Evolutionary conservation across 1,284 basidiomycete species (phyloP).

Genomic region (Ustilago esculenta): DNA sequence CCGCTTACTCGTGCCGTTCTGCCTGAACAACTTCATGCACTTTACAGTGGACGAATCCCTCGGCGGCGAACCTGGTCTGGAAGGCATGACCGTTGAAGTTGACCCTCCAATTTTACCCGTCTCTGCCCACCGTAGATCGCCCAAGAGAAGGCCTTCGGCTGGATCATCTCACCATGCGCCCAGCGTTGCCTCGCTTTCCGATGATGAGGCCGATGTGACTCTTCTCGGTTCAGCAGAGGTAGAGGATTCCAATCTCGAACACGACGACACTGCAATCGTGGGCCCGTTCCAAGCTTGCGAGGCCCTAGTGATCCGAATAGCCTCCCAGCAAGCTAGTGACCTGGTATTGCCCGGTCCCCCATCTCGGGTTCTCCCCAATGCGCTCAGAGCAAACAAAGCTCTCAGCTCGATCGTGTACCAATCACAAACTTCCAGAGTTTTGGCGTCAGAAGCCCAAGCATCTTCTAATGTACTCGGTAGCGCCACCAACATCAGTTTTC

Average conservation of each 20-base stretch:
- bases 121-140: constrained; percentile 1
- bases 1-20: constrained; percentile 24
- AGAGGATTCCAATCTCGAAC: constrained; percentile 13
- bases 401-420: constrained; percentile 14
- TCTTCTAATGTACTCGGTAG: too few species aligned
- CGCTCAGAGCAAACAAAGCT: constrained; percentile 13
- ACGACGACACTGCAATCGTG: constrained; percentile 27
- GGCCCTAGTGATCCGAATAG: constrained; percentile 29
- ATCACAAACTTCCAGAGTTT: not conserved
- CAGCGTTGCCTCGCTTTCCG: constrained; percentile 10
- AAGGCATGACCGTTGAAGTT: constrained; percentile 36
- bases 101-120: constrained; percentile 34
- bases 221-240: constrained; percentile 11
- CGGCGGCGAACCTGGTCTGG: constrained; percentile 3
- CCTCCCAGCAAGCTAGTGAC: constrained; percentile 26
- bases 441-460: not conserved
- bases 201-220: constrained; percentile 34
- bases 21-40: constrained; percentile 40
- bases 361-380: constrained; percentile 8
- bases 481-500: constrained; percentile 6
- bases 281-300: constrained; percentile 42
- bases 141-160: constrained; percentile 1
- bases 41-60: constrained; percentile 42
- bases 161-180: constrained; percentile 7
- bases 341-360: not conserved